Base-by-base conservation (phyloP, 768 basidiomycete species). In the Lactarius hengduanensis region DNA sequence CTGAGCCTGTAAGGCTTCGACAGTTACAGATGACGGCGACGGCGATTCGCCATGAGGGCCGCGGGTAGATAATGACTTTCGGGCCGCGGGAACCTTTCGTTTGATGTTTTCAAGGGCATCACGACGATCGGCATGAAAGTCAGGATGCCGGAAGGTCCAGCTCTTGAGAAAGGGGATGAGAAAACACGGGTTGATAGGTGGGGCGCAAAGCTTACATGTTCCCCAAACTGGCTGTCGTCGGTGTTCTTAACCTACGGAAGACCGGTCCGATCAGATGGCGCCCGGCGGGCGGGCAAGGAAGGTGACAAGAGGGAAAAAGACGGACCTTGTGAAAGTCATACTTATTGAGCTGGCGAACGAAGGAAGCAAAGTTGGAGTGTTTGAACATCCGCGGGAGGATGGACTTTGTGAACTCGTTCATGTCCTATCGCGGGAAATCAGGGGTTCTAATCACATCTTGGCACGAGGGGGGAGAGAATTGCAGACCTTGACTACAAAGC, bases 361-460 rank as follows among this genome's bases (percentile, higher is more conserved):
- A 96, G 62, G 84, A 86, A 36, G 94, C 94, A 76, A 96, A 96
- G 74, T 96, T 96, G 8, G 91, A 93, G 75, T 96, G 94, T 76
- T 96, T 95, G 86, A 96, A 96, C 82, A 94, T 87, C 43, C 90
- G 88, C 8, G 94, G 94, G 9, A 96, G 84, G 75, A 96, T 82
- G 75, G 83, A 86, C 77, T 93, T 94, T 43, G 94, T 95, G 78
- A 96, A 96, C 72, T 94, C 93, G 78, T 93, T 96, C 91, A 96
- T 96, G 80, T 96, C 94, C 84, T 82, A 67, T 67, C 66, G 70
- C 47, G 56, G 54, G 43, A 55, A 57, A 56, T 67, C 66, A 67
- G 66, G 38, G 57, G 57, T 59, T 55, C 58, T 36, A 56, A 57
- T 63, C 57, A 53, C 66, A 67, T 53, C 57, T 53, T 57, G 57